phyloP scores from a whole-genome alignment of 768 basidiomycete genomes.

The Lentinus tigrinus region DNA sequence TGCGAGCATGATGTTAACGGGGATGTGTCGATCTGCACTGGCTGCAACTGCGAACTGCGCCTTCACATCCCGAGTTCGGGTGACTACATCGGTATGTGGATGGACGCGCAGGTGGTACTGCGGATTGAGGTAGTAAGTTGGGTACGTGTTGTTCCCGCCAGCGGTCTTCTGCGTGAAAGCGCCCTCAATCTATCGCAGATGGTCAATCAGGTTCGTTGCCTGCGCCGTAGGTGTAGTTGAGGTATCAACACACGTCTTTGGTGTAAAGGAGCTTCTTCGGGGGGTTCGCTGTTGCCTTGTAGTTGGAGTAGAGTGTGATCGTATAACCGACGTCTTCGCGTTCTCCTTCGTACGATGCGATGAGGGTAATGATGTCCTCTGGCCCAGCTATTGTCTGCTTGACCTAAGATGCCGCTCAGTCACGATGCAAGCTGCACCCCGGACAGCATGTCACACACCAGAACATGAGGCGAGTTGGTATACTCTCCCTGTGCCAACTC shows the following conservation, averaged over 20 bases:
- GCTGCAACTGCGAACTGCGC: conserved; percentile 45
- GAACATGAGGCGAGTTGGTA: conserved; percentile 44
- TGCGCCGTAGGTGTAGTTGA: not conserved
- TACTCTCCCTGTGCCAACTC: conserved; percentile 32
- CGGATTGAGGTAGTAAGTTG: conserved; percentile 88
- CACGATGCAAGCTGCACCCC: not conserved
- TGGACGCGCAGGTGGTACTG: conserved; percentile 74
- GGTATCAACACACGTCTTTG: conserved; percentile 18
- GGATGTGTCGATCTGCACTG: conserved; percentile 61
- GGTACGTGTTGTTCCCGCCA: conserved; percentile 79
- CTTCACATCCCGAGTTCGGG: conserved; percentile 28
- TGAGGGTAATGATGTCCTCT: conserved; percentile 46
- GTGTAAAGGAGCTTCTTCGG: conserved; percentile 24
- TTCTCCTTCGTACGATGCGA: conserved; percentile 69
- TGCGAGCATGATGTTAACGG: conserved; percentile 69
- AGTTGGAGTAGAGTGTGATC: conserved; percentile 55
- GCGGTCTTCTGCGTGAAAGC: conserved; percentile 66
- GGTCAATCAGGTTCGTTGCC: too few species aligned
- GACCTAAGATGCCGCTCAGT: not conserved
- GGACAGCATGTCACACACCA: conserved; percentile 29
- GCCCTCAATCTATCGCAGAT: conserved; percentile 52
- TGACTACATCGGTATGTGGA: conserved; percentile 23
- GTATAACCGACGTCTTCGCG: conserved; percentile 64
- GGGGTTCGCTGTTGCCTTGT: conserved; percentile 23
- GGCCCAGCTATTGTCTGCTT: conserved; percentile 6